Base-by-base conservation (phyloP, 2,329 filamentous ascomycete species). In the Aspergillus sp. region DNA sequence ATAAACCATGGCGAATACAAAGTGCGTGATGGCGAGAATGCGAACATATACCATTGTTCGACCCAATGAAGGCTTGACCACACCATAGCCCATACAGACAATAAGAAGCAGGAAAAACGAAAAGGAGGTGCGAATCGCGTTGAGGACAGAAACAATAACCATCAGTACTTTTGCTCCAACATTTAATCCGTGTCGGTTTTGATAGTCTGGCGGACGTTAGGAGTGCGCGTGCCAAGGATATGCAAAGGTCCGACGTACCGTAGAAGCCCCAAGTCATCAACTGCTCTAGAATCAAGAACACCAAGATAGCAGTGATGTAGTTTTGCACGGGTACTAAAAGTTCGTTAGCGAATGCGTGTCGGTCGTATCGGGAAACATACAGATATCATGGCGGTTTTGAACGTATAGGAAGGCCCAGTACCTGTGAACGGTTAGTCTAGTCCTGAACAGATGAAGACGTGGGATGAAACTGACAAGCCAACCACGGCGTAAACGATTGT, bases 181-280 rank as follows among this genome's bases (percentile, higher is more conserved):
- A 69, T 92, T 96, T 53, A 91, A 86, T 41, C 95, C 95, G 70
- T 96, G 86, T 39, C 89, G 85, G 74, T 99, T 99, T 71, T 96
- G 86, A 73, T 90, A 98, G 76, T 99, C 95, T 90, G 60, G 13
- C 17, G 48, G 22, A 17, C 34, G 60, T 83, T 68, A 83, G 78
- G 49, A 43, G 48, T 13, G 42, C 18, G 36, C 13, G 12, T 24
- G 24, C 24, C 11, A 7, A 11, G 12, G 39, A 43, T 41, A 17
- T 8, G 18, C n/a, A 13, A 17, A 34, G 15, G 3, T 47, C 32
- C n/a, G 17, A 59, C 81, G 59, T 79, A 90, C 88, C 87, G 74
- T 98, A 99, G 79, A 96, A 99, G 43, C 91, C 92, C 95, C 95
- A 99, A 2, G 95, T 99, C 85, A 98, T 93, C 69, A 98, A 81